Evolutionary conservation across 2,329 filamentous ascomycete species (phyloP), one percentile per base, ranked within the genome.

Genomic region (Aspergillus glaucus): DNA sequence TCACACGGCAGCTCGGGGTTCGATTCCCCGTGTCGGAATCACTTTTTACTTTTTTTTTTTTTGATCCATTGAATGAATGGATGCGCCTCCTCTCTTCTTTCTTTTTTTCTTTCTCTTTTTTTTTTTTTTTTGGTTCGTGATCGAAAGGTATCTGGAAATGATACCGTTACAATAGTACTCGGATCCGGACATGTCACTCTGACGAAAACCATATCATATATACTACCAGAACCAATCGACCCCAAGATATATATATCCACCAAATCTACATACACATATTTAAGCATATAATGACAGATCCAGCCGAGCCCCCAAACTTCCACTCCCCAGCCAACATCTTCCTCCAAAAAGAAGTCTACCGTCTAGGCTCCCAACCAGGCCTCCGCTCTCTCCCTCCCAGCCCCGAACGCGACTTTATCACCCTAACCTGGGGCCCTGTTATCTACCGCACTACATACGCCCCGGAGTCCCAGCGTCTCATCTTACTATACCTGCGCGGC

Each of bases 401-500:
- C 9, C 59, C 58, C 17, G 51, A 58, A 19, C 61, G 62, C 8
- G 62, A 64, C 17, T 65, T 63, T 43, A 47, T 65, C 14, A 54
- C 55, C 7, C 46, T 63, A 2, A 61, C 60, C 44, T 65, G 62
- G 62, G 62, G 62, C 3, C 62, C 61, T 6, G 44, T 64, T 14
- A 44, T 64, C 24, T 65, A 61, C 43, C 55, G 58, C 37, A 63
- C 61, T 2, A 57, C 52, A n/a, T 64, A 64, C 44, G 53, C 54
- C 0, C 50, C 62, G 3, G 58, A 59, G 19, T 57, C 57, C 3
- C 48, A 62, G 43, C 54, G 52, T 7, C 64, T 88, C 80, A 7
- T 83, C 76, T 67, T 77, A 82, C 2, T 78, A 56, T 51, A 62
- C 68, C 5, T 69, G 59, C 28, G 77, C 70, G 32, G 78, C 75